These are phyloP conservation scores for Chytriomyces sp. DNA, from an alignment of 192 early-diverging fungal genomes.

Conservation along the genomic window DNA sequence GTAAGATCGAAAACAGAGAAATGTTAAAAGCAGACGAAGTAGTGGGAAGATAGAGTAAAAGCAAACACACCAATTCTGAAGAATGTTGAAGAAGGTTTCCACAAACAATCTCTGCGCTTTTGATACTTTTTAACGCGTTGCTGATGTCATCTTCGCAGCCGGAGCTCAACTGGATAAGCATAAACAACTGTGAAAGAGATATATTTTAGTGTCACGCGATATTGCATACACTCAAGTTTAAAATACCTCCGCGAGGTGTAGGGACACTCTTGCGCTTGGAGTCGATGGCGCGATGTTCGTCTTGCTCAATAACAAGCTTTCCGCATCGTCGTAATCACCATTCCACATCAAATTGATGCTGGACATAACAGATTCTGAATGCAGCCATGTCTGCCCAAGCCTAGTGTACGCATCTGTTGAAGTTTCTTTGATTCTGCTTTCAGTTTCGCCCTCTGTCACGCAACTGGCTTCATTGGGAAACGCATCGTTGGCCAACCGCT, in stretches of 20 bases:
- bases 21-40: too few species aligned
- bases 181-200: background rate
- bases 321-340: background rate
- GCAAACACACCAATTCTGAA: background rate
- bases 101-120: background rate
- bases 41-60: background rate
- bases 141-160: constrained; percentile 4
- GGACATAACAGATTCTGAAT: background rate
- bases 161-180: constrained; percentile 4
- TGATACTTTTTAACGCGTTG: constrained; percentile 4
- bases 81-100: background rate
- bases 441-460: background rate
- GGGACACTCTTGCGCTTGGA: background rate
- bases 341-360: constrained; percentile 18
- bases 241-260: background rate
- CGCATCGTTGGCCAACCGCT: background rate
- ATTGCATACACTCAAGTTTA: background rate
- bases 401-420: background rate
- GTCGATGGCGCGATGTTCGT: background rate
- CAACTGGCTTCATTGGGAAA: background rate
- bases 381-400: background rate
- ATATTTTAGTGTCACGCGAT: background rate
- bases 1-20: background rate
- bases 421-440: background rate
- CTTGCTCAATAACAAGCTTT: background rate